A percentile compares a stretch with the other conserved stretches of the same genome.
Conservation (phyloP, 352 stramenopile species). For the Aphanomyces astaci region DNA sequence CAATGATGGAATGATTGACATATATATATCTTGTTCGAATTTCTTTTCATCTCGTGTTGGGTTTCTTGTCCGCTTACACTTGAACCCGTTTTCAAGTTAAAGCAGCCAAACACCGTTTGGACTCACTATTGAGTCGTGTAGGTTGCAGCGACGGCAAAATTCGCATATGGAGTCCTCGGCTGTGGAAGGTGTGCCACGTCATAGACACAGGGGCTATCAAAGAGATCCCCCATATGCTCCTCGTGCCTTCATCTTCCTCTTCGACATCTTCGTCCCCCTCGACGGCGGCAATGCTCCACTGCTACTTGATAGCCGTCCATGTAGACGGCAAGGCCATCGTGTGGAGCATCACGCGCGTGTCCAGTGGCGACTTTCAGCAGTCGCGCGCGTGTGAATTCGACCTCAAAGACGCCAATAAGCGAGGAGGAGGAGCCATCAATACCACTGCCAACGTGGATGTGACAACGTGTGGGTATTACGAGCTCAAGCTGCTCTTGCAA, state of each 20-base stretch:
- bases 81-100: background rate
- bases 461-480: slow-evolving; percentile 41
- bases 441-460: slow-evolving; percentile 30
- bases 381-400: slow-evolving; percentile 38
- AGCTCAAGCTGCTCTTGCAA: slow-evolving; percentile 54
- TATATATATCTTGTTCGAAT: no score
- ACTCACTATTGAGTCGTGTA: background rate
- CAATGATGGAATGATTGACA: background rate
- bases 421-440: no score
- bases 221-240: slow-evolving; percentile 64
- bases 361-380: slow-evolving; percentile 32
- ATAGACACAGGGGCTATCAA: slow-evolving; percentile 47
- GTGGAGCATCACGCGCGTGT: slow-evolving; percentile 37
- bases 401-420: slow-evolving; percentile 44
- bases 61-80: no score
- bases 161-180: slow-evolving; percentile 51
- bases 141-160: slow-evolving; percentile 68
- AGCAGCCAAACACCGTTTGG: background rate
- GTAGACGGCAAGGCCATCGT: slow-evolving; percentile 52
- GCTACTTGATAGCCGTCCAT: slow-evolving; percentile 46
- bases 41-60: no score
- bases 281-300: background rate
- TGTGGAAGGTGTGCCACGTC: slow-evolving; percentile 49
- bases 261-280: slow-evolving; percentile 19
- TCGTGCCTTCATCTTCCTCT: slow-evolving; percentile 37